Evolutionary conservation across 495 filamentous ascomycete genomes (phyloP).

Genomic region (Neurospora tetraspora): DNA sequence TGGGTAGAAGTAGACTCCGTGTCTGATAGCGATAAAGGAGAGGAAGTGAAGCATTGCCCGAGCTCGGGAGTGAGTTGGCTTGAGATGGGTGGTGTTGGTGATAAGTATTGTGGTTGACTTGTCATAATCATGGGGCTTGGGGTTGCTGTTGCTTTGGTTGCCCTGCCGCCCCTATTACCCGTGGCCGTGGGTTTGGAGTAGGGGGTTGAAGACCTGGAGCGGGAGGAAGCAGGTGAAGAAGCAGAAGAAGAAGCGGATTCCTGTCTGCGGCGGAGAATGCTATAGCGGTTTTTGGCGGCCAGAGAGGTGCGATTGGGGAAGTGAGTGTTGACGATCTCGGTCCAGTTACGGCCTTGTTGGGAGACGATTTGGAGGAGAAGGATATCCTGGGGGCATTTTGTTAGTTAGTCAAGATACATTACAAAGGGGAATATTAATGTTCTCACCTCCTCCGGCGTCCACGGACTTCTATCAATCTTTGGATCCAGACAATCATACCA

Average conservation of each 20-base stretch:
- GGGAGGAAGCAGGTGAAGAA: not conserved
- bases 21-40: not conserved
- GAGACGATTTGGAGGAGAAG: slow-evolving; percentile 18
- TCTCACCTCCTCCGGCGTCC: slow-evolving; percentile 21
- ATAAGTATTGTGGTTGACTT: not conserved
- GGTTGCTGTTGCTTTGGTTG: not conserved
- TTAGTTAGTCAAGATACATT: not conserved
- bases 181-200: not conserved
- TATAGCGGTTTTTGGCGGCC: slow-evolving; percentile 28
- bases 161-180: not conserved
- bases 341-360: slow-evolving; percentile 24
- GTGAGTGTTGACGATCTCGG: slow-evolving; percentile 23
- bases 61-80: not conserved
- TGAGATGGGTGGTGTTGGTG: not conserved
- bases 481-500: slow-evolving; percentile 26
- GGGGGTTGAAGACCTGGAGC: not conserved
- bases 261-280: slow-evolving; percentile 17
- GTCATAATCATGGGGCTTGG: not conserved
- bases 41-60: not conserved
- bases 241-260: not conserved
- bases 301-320: slow-evolving; percentile 27
- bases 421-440: not conserved
- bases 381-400: slow-evolving; percentile 12
- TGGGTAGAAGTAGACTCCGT: not conserved
- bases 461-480: slow-evolving; percentile 23